Evolutionary conservation across 257 asterid genomes (phyloP).

Genomic region (Petunia secreta): DNA sequence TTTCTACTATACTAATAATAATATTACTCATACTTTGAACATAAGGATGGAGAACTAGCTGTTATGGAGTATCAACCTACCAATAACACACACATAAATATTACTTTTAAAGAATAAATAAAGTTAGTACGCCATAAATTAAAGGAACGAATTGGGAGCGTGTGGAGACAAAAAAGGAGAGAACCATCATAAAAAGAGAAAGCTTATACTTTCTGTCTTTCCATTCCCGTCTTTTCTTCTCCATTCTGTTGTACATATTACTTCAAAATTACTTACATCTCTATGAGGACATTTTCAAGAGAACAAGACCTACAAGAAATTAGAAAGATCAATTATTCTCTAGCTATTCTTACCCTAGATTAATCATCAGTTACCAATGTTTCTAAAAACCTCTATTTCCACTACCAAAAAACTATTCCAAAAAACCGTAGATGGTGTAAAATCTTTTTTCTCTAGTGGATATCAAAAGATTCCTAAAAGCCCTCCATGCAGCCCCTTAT

Average conservation of each 20-base stretch:
- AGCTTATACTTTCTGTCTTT: conserved; percentile 10
- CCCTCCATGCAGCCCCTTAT: conserved; percentile 32
- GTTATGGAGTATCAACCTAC: background rate
- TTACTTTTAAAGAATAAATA: background rate
- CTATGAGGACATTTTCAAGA: background rate
- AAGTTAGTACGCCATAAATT: background rate
- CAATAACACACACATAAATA: background rate
- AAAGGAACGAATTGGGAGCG: conserved; percentile 33
- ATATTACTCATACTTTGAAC: background rate
- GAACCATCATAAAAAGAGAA: conserved; percentile 27
- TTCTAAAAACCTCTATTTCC: conserved; percentile 36
- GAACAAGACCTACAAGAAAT: background rate
- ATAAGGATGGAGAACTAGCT: background rate
- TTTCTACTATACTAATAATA: background rate
- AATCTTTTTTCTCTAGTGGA: conserved; percentile 42
- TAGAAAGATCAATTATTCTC: background rate
- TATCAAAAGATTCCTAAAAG: conserved; percentile 46
- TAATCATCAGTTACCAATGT: conserved; percentile 26
- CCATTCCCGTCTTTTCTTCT: conserved; percentile 11
- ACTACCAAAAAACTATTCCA: conserved; percentile 45
- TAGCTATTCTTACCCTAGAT: background rate
- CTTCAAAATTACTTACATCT: background rate
- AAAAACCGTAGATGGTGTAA: conserved; percentile 36
- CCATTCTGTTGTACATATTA: background rate
- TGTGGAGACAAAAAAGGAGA: conserved; percentile 37